These are phyloP conservation scores for Medicago arabica DNA, from an alignment of 306 rosid species.

Conservation along the genomic window DNA sequence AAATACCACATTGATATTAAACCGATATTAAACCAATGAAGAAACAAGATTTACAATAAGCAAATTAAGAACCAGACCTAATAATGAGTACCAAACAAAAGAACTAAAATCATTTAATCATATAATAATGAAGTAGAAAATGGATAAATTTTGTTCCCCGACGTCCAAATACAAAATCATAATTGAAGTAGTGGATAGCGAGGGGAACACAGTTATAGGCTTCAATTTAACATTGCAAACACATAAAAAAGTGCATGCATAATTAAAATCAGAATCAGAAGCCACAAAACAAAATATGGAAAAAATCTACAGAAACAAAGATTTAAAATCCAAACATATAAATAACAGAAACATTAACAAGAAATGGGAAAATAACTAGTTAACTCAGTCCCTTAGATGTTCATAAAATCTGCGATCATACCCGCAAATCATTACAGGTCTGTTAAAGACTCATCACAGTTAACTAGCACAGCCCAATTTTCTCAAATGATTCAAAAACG, in stretches of 20 bases:
- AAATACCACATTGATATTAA: background rate
- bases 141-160: slow-evolving; percentile 57
- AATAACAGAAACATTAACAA: background rate
- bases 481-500: too few relatives aligned
- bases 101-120: background rate
- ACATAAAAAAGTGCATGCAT: slow-evolving; percentile 42
- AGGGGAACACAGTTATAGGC: slow-evolving; percentile 66
- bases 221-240: slow-evolving; percentile 37
- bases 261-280: background rate
- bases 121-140: background rate
- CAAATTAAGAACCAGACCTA: background rate
- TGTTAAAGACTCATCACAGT: slow-evolving; percentile 77
- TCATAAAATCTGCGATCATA: slow-evolving; percentile 73
- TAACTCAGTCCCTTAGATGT: slow-evolving; percentile 98
- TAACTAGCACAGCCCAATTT: background rate
- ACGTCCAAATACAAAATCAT: slow-evolving; percentile 67
- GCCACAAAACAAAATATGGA: slow-evolving; percentile 34
- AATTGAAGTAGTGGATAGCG: slow-evolving; percentile 71
- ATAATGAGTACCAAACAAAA: background rate
- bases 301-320: background rate
- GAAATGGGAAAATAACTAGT: background rate
- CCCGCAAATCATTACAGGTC: slow-evolving; percentile 94
- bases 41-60: background rate
- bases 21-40: background rate
- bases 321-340: background rate